These are phyloP conservation scores for Triangularia setosa DNA, from an alignment of 2,329 filamentous ascomycete genomes.

Conservation along the genomic window DNA sequence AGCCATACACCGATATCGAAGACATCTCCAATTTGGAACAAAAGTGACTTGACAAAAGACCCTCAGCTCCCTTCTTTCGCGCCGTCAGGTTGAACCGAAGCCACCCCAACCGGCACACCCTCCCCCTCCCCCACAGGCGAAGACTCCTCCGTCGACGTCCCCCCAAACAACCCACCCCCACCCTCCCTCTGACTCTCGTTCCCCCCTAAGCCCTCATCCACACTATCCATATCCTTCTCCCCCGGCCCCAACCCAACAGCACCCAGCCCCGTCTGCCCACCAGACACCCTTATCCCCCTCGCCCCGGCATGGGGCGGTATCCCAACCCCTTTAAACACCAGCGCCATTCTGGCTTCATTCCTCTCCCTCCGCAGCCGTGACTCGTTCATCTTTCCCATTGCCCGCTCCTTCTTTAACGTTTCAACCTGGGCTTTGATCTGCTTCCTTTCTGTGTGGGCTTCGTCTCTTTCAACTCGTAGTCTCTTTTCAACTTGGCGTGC, in stretches of 20 bases:
- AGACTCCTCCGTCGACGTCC: neutral
- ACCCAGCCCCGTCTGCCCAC: conserved; percentile 1
- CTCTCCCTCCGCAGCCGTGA: conserved; percentile 20
- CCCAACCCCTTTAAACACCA: neutral
- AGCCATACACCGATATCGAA: neutral
- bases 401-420: conserved; percentile 15
- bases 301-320: neutral
- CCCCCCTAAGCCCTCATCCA: neutral
- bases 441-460: conserved; percentile 14
- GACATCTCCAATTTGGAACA: neutral
- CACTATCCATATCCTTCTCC: neutral
- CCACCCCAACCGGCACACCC: neutral
- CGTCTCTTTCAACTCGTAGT: conserved; percentile 23
- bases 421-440: conserved; percentile 8
- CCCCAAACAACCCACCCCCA: neutral
- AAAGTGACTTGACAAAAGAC: neutral
- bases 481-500: conserved; percentile 22
- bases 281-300: neutral
- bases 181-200: neutral
- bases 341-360: conserved; percentile 19
- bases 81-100: neutral
- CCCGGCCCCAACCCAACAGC: conserved; percentile 1
- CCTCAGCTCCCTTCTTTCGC: neutral
- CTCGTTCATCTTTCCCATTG: conserved; percentile 13
- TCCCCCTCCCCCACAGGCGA: neutral